Percentiles rank a stretch among this genome's conserved stretches.
Conservation (phyloP, 2,329 filamentous ascomycete species). For the Penicillium decumbens region DNA sequence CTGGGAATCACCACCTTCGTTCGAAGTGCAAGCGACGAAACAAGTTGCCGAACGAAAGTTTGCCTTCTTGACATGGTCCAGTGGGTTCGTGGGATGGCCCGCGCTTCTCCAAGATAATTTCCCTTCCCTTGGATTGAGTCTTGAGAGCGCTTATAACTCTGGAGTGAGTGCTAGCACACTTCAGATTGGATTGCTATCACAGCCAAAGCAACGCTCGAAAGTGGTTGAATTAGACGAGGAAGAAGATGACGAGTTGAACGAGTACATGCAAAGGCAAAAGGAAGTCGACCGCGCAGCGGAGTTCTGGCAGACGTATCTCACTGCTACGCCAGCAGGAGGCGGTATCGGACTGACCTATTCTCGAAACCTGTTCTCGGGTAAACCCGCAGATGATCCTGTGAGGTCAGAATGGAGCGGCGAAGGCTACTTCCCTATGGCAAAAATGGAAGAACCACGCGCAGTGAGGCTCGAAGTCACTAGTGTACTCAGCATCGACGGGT, state of each 20-base stretch:
- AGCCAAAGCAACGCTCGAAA: constrained; percentile 19
- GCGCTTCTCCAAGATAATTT: constrained; percentile 23
- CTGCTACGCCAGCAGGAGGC: constrained; percentile 27
- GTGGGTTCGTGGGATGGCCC: constrained; percentile 38
- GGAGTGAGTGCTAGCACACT: constrained; percentile 28
- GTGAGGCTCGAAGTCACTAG: constrained; percentile 34
- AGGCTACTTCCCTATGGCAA: constrained; percentile 34
- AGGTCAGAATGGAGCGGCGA: constrained; percentile 42
- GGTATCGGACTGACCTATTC: constrained; percentile 34
- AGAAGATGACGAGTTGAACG: constrained; percentile 16
- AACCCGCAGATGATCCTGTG: constrained; percentile 27
- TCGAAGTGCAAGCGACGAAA: constrained; percentile 32
- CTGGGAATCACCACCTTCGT: constrained; percentile 25
- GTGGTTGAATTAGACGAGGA: constrained; percentile 23
- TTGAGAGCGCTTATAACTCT: constrained; percentile 16
- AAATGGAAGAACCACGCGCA: constrained; percentile 27
- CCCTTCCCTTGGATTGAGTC: constrained; percentile 22
- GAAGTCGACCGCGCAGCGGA: constrained; percentile 26
- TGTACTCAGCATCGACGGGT: constrained; percentile 26
- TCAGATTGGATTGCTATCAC: constrained; percentile 32
- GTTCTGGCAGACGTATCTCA: constrained; percentile 31
- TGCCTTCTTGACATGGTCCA: constrained; percentile 35
- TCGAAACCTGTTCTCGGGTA: constrained; percentile 37
- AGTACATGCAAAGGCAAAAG: constrained; percentile 13
- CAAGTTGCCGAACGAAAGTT: constrained; percentile 29